A percentile compares a stretch with the other conserved stretches of the same genome.
These are phyloP conservation scores for Starmerella vitae DNA, from an alignment of 805 yeast species.

Conservation along the genomic window DNA sequence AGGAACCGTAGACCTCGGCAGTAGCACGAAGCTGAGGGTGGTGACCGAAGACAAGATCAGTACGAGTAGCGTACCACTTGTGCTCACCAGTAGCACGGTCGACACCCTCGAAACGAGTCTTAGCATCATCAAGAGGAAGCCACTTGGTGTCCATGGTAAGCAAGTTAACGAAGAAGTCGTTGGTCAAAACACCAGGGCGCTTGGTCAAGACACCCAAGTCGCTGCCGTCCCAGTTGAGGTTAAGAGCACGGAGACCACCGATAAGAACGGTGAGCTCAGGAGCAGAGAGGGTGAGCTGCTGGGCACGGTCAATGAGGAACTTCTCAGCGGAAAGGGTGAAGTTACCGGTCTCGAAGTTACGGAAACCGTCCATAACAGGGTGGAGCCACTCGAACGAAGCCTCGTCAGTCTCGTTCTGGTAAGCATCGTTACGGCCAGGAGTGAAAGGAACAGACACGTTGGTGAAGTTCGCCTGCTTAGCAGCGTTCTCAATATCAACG, in stretches of 20 bases:
- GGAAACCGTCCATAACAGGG: conserved; percentile 18
- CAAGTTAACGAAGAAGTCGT: conserved; percentile 16
- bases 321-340: conserved; percentile 11
- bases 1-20: conserved; percentile 14
- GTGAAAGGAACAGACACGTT: conserved; percentile 15
- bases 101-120: conserved; percentile 15
- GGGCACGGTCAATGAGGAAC: conserved; percentile 17
- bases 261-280: conserved; percentile 17
- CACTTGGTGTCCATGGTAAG: conserved; percentile 11
- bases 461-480: conserved; percentile 8
- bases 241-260: conserved; percentile 17
- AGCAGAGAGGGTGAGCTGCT: conserved; percentile 13
- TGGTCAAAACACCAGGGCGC: conserved; percentile 10
- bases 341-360: conserved; percentile 15
- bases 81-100: conserved; percentile 13
- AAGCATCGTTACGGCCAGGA: conserved; percentile 17
- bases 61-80: conserved; percentile 16
- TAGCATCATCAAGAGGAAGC: conserved; percentile 13
- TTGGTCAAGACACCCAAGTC: conserved; percentile 15
- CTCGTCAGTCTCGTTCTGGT: conserved; percentile 12
- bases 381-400: conserved; percentile 15
- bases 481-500: conserved; percentile 16
- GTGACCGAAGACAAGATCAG: conserved; percentile 14
- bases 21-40: conserved; percentile 15
- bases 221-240: conserved; percentile 15